These are phyloP conservation scores for Aureobasidium melanogenum DNA, from an alignment of 2,329 filamentous ascomycete genomes.

Conservation along the genomic window DNA sequence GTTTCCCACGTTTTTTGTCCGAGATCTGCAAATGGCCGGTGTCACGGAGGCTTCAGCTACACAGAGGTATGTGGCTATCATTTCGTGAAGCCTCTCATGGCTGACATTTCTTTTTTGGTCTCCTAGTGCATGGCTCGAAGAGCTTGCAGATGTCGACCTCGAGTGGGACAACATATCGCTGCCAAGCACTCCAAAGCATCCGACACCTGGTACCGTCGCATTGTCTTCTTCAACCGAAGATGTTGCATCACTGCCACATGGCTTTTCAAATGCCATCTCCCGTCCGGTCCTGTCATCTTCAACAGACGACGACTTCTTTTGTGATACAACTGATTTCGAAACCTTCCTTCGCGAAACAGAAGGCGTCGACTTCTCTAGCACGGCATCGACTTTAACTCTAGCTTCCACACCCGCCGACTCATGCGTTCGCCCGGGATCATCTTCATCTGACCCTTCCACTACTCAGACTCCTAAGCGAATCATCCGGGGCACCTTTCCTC, in stretches of 20 bases:
- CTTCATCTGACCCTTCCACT: background rate
- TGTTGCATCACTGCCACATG: background rate
- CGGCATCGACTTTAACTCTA: background rate
- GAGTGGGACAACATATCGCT: slow-evolving; percentile 1
- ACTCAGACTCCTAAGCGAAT: slow-evolving; percentile 31
- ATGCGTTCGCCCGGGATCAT: background rate
- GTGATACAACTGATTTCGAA: background rate
- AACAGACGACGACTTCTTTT: background rate
- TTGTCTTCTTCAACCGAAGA: background rate
- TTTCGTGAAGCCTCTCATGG: background rate
- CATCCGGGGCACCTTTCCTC: slow-evolving; percentile 44
- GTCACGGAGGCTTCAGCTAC: background rate
- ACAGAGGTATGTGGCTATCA: background rate
- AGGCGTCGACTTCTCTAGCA: background rate
- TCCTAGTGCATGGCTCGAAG: background rate
- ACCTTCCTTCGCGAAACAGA: background rate
- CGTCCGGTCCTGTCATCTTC: background rate
- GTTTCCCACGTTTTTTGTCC: background rate
- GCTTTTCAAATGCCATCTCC: background rate
- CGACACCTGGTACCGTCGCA: background rate
- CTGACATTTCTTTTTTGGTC: background rate
- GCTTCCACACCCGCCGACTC: background rate
- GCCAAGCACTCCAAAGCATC: background rate
- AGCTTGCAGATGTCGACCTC: slow-evolving; percentile 2
- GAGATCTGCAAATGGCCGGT: background rate